Percentiles rank a stretch among this genome's conserved stretches.
Evolutionary conservation across 2,329 filamentous ascomycete genomes (phyloP).

Genomic region (Leptodontidium sp.): DNA sequence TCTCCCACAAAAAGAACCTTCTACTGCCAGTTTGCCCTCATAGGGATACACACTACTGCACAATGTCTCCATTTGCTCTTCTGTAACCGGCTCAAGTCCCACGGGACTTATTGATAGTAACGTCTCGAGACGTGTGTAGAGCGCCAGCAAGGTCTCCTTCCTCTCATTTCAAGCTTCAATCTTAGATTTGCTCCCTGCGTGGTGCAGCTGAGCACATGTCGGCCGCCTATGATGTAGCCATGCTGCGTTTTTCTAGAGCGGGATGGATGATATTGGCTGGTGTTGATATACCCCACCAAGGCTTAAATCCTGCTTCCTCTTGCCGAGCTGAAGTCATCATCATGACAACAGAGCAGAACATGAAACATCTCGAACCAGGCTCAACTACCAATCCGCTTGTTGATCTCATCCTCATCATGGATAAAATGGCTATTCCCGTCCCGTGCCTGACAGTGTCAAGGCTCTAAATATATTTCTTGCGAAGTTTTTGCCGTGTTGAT

Average conservation of each 20-base stretch:
- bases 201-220: background rate
- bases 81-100: background rate
- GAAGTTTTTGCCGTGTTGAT: background rate
- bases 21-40: background rate
- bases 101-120: background rate
- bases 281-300: conserved; percentile 15
- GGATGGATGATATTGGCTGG: background rate
- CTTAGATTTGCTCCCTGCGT: background rate
- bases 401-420: background rate
- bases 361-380: conserved; percentile 17
- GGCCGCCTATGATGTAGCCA: conserved; percentile 3
- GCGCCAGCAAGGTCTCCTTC: conserved; percentile 7
- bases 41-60: background rate
- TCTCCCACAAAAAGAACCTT: background rate
- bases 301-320: background rate
- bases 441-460: background rate
- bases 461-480: background rate
- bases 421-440: conserved; percentile 2
- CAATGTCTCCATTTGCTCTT: background rate
- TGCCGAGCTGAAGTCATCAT: conserved; percentile 19
- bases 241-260: background rate
- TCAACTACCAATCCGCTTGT: background rate
- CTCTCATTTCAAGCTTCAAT: background rate
- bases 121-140: background rate
- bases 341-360: conserved; percentile 14